phyloP scores from a whole-genome alignment of 2,329 filamentous ascomycete species.

The Alternaria sp. region DNA sequence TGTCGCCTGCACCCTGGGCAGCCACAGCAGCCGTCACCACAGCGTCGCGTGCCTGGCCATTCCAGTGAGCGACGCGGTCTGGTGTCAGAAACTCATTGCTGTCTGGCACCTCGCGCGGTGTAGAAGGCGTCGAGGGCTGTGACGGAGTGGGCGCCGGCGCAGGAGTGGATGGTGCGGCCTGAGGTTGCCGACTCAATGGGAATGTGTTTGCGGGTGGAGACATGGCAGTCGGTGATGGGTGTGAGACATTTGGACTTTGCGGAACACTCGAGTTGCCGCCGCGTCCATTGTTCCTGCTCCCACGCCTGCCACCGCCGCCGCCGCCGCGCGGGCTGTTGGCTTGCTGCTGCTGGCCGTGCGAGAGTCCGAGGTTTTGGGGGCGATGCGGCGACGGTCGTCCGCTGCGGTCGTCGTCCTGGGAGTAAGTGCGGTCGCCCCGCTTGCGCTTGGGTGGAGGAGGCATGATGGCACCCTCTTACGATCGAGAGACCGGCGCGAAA shows the following conservation, averaged over 20 bases:
- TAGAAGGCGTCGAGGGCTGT: constrained; percentile 44
- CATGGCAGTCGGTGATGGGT: constrained; percentile 42
- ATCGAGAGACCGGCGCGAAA: constrained; percentile 34
- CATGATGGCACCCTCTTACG: constrained; percentile 49
- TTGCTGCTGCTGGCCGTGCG: constrained; percentile 52
- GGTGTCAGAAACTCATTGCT: constrained; percentile 79
- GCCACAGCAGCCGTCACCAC: constrained; percentile 70
- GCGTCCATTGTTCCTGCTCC: constrained; percentile 36
- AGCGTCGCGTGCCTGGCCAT: constrained; percentile 67
- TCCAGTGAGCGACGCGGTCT: constrained; percentile 71
- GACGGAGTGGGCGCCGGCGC: constrained; percentile 16
- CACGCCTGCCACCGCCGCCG: constrained; percentile 35
- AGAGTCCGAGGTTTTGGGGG: constrained; percentile 58
- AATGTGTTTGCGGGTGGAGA: constrained; percentile 33
- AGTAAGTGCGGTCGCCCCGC: constrained; percentile 55
- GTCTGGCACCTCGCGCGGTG: constrained; percentile 53
- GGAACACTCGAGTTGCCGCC: constrained; percentile 36
- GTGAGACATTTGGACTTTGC: constrained; percentile 36
- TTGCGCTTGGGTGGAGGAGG: constrained; percentile 64
- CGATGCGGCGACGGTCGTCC: constrained; percentile 58
- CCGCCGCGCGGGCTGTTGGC: constrained; percentile 38
- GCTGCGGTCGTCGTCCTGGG: constrained; percentile 51
- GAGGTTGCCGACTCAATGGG: constrained; percentile 22
- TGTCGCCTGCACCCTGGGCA: constrained; percentile 71
- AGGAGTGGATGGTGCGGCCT: constrained; percentile 25